Conservation (phyloP, 345 rosid species). For the Citrus australasica region DNA sequence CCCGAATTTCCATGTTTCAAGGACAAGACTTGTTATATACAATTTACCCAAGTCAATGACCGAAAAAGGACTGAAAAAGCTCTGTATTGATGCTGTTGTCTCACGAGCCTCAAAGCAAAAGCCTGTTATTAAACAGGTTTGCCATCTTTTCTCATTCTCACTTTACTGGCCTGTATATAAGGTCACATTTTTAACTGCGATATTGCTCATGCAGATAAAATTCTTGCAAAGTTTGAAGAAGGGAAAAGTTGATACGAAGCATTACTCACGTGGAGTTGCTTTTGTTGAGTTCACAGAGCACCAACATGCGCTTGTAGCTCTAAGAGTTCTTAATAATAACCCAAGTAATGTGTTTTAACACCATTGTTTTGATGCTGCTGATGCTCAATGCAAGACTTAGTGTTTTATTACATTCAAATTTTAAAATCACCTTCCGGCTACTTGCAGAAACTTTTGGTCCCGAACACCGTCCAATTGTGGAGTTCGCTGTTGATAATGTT, state of each 20-base stretch:
- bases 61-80: constrained; percentile 60
- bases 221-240: constrained; percentile 61
- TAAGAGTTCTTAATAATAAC: constrained; percentile 89
- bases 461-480: constrained; percentile 76
- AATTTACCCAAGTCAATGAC: constrained; percentile 83
- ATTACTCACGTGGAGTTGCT: constrained; percentile 84
- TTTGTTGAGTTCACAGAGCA: constrained; percentile 81
- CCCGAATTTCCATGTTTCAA: constrained; percentile 89
- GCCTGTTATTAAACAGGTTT: constrained; percentile 79
- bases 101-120: constrained; percentile 93
- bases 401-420: background rate
- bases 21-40: constrained; percentile 72
- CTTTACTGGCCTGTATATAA: background rate
- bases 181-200: background rate
- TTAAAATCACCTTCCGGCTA: constrained; percentile 1
- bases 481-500: constrained; percentile 80
- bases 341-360: constrained; percentile 47
- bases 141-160: constrained; percentile 3
- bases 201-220: constrained; percentile 55
- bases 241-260: constrained; percentile 59
- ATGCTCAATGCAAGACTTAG: background rate
- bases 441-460: constrained; percentile 78
- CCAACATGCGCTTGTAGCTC: constrained; percentile 88
- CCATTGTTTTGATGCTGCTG: background rate
- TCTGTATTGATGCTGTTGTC: constrained; percentile 66